These are phyloP conservation scores for Pythium vanterpoolii DNA, from an alignment of 352 stramenopile species.

Conservation along the genomic window DNA sequence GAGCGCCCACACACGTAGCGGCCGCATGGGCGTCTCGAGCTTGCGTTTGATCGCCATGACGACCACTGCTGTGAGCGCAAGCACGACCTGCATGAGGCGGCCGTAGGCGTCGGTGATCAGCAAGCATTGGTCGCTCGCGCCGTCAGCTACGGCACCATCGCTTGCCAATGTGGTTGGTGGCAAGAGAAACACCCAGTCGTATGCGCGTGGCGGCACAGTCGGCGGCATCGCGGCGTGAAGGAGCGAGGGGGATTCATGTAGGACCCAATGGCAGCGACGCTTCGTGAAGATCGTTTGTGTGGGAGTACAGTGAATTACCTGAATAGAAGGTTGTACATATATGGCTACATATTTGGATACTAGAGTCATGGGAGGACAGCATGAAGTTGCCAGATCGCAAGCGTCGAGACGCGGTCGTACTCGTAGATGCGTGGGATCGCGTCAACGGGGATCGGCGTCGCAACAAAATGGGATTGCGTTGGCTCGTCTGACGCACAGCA, in stretches of 20 bases:
- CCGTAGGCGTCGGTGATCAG: conserved; percentile 72
- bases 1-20: conserved; percentile 63
- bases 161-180: background rate
- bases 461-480: conserved; percentile 32
- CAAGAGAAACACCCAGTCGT: conserved; percentile 18
- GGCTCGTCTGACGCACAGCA: conserved; percentile 21
- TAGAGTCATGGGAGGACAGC: conserved; percentile 21
- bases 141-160: conserved; percentile 1
- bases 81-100: conserved; percentile 50
- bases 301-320: background rate
- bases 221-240: background rate
- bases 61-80: conserved; percentile 48
- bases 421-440: conserved; percentile 34
- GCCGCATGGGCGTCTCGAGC: conserved; percentile 65
- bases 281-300: background rate
- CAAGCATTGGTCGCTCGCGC: conserved; percentile 39
- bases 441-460: conserved; percentile 17
- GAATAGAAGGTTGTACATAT: background rate
- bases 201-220: conserved; percentile 1
- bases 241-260: background rate
- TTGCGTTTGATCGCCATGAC: conserved; percentile 79
- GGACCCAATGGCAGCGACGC: background rate
- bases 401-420: conserved; percentile 42
- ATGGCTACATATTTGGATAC: conserved; percentile 16
- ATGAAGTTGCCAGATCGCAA: conserved; percentile 46